Percentiles rank a stretch among this genome's conserved stretches.
Conservation (phyloP, 306 rosid genomes). For the Carpinus viminea region DNA sequence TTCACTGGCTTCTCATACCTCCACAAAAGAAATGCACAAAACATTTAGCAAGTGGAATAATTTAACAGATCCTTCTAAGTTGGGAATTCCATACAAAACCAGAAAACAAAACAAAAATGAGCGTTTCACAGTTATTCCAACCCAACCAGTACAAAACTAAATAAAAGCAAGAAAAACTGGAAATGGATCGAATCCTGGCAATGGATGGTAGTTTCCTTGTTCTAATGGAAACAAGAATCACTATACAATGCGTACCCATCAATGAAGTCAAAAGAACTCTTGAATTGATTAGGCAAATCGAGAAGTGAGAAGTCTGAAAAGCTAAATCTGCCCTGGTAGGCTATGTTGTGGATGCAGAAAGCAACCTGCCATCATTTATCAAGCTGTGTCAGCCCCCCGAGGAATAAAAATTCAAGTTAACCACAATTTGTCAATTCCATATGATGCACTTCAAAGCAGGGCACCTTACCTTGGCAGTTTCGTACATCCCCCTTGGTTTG, state of each 20-base stretch:
- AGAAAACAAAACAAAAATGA: too few relatives aligned
- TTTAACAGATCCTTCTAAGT: background rate
- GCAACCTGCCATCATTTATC: conserved; percentile 48
- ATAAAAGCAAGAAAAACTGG: too few relatives aligned
- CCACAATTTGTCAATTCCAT: background rate
- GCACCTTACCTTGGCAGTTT: conserved; percentile 56
- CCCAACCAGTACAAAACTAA: too few relatives aligned
- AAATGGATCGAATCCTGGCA: too few relatives aligned
- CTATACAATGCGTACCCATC: conserved; percentile 56
- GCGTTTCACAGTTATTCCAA: too few relatives aligned
- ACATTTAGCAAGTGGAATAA: background rate
- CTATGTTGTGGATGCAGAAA: conserved; percentile 83
- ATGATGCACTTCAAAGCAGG: background rate
- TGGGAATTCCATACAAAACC: background rate
- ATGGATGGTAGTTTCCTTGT: background rate
- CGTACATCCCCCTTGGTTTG: conserved; percentile 50
- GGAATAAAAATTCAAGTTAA: conserved; percentile 7
- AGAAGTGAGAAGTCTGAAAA: conserved; percentile 54
- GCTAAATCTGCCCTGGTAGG: conserved; percentile 80
- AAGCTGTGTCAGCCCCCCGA: conserved; percentile 9
- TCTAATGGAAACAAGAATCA: background rate
- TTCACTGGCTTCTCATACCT: conserved; percentile 61
- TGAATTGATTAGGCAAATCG: conserved; percentile 58
- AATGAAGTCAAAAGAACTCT: conserved; percentile 75
- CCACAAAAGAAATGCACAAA: conserved; percentile 18